phyloP scores from a whole-genome alignment of 169 alveolate genomes.

The Blepharisma undulans region DNA sequence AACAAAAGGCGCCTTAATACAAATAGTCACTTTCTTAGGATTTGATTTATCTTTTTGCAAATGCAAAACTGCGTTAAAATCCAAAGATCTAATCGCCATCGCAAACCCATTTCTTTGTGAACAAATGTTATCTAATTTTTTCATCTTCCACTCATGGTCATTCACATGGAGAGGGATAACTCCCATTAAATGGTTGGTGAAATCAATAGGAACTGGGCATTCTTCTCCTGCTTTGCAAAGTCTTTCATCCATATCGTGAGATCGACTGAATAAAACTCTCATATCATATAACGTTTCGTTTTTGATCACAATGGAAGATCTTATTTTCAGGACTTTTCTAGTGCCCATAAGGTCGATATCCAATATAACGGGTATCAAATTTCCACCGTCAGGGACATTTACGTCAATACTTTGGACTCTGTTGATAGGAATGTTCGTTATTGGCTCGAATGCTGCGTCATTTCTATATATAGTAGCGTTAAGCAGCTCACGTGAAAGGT shows the following conservation, averaged over 20 bases:
- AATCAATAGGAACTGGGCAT: slow-evolving; percentile 7
- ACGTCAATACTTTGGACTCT: background rate
- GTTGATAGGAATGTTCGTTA: background rate
- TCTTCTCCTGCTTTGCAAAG: background rate
- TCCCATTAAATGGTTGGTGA: background rate
- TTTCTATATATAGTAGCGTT: background rate
- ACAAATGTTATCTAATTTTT: background rate
- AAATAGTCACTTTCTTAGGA: background rate
- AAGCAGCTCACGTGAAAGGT: background rate
- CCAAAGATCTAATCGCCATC: background rate
- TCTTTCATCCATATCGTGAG: background rate
- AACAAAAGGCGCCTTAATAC: slow-evolving; percentile 4
- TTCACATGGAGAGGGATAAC: background rate
- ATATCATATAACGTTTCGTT: background rate
- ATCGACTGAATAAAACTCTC: background rate
- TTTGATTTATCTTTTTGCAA: background rate
- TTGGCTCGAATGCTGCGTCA: background rate
- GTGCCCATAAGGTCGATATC: slow-evolving; percentile 5
- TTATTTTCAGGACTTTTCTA: background rate
- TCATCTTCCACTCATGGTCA: background rate
- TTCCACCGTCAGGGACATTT: background rate
- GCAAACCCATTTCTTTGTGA: background rate
- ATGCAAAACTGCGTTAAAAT: background rate
- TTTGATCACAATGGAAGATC: background rate
- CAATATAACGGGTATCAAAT: background rate